These are phyloP conservation scores for Eucalyptus leucophloia DNA, from an alignment of 345 rosid genomes.

Conservation along the genomic window DNA sequence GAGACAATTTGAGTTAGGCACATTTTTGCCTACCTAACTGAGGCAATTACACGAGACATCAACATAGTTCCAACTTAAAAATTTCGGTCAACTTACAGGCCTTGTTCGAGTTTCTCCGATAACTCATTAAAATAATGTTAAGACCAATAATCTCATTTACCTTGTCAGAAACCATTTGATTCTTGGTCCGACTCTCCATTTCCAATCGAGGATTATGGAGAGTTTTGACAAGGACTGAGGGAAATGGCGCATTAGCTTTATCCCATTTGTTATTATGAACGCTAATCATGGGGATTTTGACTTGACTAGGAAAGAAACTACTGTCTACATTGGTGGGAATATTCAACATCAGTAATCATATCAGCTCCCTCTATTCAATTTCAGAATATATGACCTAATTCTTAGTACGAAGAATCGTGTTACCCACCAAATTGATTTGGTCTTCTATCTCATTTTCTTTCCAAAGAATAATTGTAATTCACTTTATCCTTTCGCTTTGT, in stretches of 20 bases:
- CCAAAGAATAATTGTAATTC: neutral
- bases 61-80: neutral
- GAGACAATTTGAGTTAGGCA: neutral
- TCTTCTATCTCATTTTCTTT: neutral
- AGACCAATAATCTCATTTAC: neutral
- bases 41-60: neutral
- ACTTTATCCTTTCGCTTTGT: neutral
- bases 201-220: neutral
- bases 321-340: neutral
- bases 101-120: neutral
- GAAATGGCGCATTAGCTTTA: neutral
- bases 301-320: neutral
- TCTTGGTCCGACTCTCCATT: neutral
- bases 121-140: neutral
- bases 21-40: neutral
- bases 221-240: neutral
- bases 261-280: neutral
- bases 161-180: neutral
- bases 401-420: neutral
- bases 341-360: neutral
- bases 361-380: neutral
- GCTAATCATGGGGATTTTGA: neutral
- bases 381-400: neutral
- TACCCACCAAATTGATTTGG: neutral
- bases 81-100: neutral